Evolutionary conservation across 2,329 filamentous ascomycete genomes (phyloP).

Genomic region (Basipetospora chlamydospora): DNA sequence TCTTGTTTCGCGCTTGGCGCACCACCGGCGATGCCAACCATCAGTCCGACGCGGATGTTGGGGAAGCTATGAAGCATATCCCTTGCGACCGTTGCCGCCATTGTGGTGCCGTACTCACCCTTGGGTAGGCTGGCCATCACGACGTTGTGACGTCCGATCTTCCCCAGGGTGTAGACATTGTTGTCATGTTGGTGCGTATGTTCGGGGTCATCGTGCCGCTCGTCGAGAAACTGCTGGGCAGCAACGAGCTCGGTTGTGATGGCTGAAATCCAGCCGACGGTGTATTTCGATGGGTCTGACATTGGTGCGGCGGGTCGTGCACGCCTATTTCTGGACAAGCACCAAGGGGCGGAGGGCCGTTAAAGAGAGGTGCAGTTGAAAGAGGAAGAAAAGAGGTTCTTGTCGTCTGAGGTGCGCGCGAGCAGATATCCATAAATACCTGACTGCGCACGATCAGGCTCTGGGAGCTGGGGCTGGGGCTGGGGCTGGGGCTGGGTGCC

Average conservation of each 20-base stretch:
- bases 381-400: too few relatives aligned
- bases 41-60: constrained; percentile 15
- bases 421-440: too few relatives aligned
- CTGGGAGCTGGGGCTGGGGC: too few relatives aligned
- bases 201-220: constrained; percentile 16
- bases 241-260: constrained; percentile 21
- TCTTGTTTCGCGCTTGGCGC: constrained; percentile 19
- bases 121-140: constrained; percentile 14
- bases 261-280: constrained; percentile 30
- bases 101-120: constrained; percentile 13
- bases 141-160: constrained; percentile 19
- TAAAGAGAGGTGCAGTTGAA: too few relatives aligned
- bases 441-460: too few relatives aligned
- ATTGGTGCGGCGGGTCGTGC: too few relatives aligned
- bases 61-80: constrained; percentile 17
- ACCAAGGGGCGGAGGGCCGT: too few relatives aligned
- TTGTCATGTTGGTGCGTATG: constrained; percentile 13
- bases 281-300: constrained; percentile 14
- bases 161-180: constrained; percentile 17
- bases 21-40: constrained; percentile 22
- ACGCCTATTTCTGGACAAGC: too few relatives aligned
- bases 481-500: too few relatives aligned
- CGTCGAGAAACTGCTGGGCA: constrained; percentile 23
- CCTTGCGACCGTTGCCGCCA: constrained; percentile 15
- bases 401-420: too few relatives aligned